phyloP scores from a whole-genome alignment of 202 grass and related monocot species.

The Eragrostis tef region DNA sequence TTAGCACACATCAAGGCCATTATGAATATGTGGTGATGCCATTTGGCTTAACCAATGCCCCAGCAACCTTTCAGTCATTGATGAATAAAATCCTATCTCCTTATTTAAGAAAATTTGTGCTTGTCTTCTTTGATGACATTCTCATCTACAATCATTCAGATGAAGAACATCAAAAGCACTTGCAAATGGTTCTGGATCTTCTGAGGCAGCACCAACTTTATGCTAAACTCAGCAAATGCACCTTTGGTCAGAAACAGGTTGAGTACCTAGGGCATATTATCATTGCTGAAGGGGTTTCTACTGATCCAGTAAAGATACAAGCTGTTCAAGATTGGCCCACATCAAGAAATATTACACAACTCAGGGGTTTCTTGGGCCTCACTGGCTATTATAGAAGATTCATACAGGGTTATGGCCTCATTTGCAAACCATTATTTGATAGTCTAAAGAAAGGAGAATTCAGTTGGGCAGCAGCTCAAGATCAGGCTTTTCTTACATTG shows the following conservation, averaged over 20 bases:
- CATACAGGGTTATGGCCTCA: not conserved
- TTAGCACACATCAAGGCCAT: too few species aligned
- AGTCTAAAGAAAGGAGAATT: not conserved
- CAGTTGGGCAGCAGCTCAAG: rapidly evolving
- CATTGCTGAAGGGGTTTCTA: too few species aligned
- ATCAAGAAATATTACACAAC: not conserved
- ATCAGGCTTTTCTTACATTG: rapidly evolving
- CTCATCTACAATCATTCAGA: not conserved
- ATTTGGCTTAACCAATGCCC: not conserved
- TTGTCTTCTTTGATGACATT: not conserved
- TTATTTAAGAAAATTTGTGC: not conserved
- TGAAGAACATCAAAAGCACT: not conserved
- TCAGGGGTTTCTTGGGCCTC: not conserved
- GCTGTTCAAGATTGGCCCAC: not conserved
- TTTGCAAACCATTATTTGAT: not conserved
- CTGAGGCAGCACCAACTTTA: not conserved
- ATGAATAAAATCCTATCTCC: not conserved
- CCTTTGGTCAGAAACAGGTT: too few species aligned
- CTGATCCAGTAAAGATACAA: too few species aligned
- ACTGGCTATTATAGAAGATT: not conserved
- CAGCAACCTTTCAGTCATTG: not conserved
- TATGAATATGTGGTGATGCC: too few species aligned
- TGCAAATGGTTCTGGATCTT: not conserved
- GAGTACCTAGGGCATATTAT: too few species aligned
- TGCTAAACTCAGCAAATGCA: not conserved